Evolutionary conservation across 495 filamentous ascomycete genomes (phyloP).

Genomic region (Annulohypoxylon moriforme): DNA sequence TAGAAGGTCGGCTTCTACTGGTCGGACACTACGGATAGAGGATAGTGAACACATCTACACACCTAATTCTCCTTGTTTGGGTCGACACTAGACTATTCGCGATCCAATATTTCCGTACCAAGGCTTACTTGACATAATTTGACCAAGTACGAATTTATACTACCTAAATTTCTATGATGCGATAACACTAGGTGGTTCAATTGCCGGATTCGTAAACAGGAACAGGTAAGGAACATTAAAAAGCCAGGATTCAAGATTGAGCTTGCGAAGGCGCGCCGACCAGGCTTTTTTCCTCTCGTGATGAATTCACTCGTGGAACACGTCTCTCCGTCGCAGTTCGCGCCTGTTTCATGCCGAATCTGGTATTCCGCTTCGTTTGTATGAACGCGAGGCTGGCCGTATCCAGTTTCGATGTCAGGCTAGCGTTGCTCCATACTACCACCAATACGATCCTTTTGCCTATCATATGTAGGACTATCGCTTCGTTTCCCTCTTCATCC

Average conservation of each 20-base stretch:
- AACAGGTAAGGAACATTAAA: neutral
- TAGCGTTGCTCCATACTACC: conserved; percentile 8
- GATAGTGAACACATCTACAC: neutral
- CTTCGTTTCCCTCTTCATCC: neutral
- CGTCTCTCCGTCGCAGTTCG: conserved; percentile 12
- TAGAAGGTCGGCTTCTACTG: neutral
- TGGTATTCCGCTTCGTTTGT: conserved; percentile 9
- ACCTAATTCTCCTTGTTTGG: neutral
- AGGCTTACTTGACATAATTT: neutral
- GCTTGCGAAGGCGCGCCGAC: conserved; percentile 8
- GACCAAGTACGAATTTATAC: conserved; percentile 7
- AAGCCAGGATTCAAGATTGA: conserved; percentile 23
- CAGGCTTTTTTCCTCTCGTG: conserved; percentile 22
- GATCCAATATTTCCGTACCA: conserved; percentile 13
- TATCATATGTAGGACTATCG: neutral
- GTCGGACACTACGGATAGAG: conserved; percentile 4
- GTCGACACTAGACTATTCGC: conserved; percentile 12
- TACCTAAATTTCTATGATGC: conserved; percentile 8
- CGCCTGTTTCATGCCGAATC: conserved; percentile 11
- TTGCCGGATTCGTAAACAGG: conserved; percentile 11
- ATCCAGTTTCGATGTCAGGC: conserved; percentile 32
- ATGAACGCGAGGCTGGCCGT: neutral
- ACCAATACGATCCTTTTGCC: neutral
- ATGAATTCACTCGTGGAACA: conserved; percentile 13
- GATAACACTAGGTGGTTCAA: neutral